Conservation (phyloP, 78 protist species). For the Dictyostelium firmibasis region DNA sequence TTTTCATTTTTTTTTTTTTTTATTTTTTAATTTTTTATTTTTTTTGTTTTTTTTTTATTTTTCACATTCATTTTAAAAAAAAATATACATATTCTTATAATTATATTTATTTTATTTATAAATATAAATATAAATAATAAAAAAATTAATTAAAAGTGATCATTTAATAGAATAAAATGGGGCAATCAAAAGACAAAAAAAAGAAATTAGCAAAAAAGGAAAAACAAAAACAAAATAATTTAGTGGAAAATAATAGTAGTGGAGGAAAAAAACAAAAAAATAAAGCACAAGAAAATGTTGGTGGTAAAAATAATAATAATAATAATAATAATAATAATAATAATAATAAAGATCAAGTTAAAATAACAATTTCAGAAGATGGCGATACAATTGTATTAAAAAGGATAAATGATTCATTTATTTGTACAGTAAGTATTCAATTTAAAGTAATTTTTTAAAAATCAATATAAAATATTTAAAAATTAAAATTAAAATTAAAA, state of each 20-base stretch:
- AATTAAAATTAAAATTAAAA: too few species aligned
- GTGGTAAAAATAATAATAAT: not conserved
- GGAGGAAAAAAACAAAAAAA: not conserved
- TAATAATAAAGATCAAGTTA: not conserved
- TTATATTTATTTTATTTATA: too few species aligned
- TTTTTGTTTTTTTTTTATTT: too few species aligned
- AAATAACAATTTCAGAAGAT: conserved; percentile 14
- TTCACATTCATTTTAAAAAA: not conserved
- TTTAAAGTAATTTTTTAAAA: not conserved
- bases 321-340: not conserved
- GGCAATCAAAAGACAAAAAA: not conserved
- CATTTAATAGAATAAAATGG: not conserved
- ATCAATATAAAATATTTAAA: too few species aligned
- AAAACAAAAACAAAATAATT: not conserved
- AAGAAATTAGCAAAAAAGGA: not conserved
- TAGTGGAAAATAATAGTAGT: not conserved
- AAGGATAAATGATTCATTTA: conserved; percentile 14
- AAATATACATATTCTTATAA: not conserved
- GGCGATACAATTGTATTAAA: conserved; percentile 48
- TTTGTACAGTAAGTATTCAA: conserved; percentile 33
- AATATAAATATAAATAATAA: too few species aligned
- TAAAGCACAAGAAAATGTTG: not conserved
- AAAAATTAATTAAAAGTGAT: too few species aligned
- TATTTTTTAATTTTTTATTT: too few species aligned
- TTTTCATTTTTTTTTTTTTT: too few species aligned